Evolutionary conservation across 2,329 filamentous ascomycete species (phyloP), one percentile per base, ranked within the genome.

Genomic region (Botrytis hyacinthi): DNA sequence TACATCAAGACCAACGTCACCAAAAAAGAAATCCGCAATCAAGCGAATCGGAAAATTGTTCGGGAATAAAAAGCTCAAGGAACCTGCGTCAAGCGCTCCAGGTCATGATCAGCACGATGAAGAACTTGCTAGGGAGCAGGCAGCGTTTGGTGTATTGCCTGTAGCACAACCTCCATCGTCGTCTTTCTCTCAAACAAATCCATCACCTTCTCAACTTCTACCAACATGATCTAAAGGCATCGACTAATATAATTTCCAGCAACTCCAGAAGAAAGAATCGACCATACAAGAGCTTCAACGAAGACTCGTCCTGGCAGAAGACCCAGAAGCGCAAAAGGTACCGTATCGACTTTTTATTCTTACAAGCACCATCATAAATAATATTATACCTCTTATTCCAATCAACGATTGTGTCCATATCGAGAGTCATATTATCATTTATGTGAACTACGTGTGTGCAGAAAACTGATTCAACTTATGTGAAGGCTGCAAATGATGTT

Each of bases 261-360:
- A 80, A 75, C 75, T 78, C 59, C 74, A 77, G 61, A 78, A 77
- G 48, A 79, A 79, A 67, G 76, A 79, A 59, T 44, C 73, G 22
- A 57, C 77, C 32, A 78, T 81, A 51, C 71, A 77, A 75, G 77
- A 79, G 60, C 77, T 81, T 40, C 76, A 80, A 74, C 72, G 74
- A 73, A 77, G 73, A 69, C 76, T 81, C 57, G 79, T 63, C 5
- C 76, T 79, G 73, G 79, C 79, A 66, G 74, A 68, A 14, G 75
- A 76, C 46, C 73, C 75, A 37, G 80, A 81, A 74, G 77, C 76
- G 44, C 76, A 80, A 70, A 78, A 80, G 79, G 79, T 80, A 79
- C 66, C 66, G 76, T 79, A 68, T 76, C 76, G 62, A 69, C 26
- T 74, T 74, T 74, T 69, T 72, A 73, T 62, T 74, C 70, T 69